phyloP scores from a whole-genome alignment of 2,329 filamentous ascomycete species.

The Penicillium sp. region DNA sequence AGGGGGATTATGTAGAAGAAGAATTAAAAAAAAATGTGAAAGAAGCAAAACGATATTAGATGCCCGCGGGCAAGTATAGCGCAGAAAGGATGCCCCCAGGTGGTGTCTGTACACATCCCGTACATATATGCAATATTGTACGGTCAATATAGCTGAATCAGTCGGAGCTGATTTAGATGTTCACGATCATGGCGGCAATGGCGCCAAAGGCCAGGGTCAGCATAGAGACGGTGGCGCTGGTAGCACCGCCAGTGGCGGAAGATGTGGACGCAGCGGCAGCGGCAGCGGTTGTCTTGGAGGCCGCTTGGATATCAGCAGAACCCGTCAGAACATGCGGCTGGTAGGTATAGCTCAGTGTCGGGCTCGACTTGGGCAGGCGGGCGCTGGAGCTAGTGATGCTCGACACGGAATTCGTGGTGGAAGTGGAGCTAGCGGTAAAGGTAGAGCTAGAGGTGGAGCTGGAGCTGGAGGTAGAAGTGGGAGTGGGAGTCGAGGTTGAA shows the following conservation, averaged over 20 bases:
- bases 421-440: constrained; percentile 9
- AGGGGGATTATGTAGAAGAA: constrained; percentile 23
- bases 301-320: constrained; percentile 17
- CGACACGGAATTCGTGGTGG: constrained; percentile 18
- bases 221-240: constrained; percentile 25
- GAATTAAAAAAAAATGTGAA: constrained; percentile 14
- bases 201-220: constrained; percentile 26
- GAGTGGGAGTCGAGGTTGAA: neutral
- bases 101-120: constrained; percentile 9
- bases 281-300: constrained; percentile 13
- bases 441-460: neutral
- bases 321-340: constrained; percentile 31
- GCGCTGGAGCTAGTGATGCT: constrained; percentile 17
- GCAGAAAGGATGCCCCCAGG: constrained; percentile 2
- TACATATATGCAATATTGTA: constrained; percentile 8
- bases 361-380: constrained; percentile 20
- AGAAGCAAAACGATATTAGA: constrained; percentile 14
- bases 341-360: constrained; percentile 31
- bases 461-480: constrained; percentile 10
- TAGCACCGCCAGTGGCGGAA: constrained; percentile 16
- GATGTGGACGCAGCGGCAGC: constrained; percentile 16
- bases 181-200: constrained; percentile 26
- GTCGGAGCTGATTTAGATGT: constrained; percentile 19
- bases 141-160: neutral
- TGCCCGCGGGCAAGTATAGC: constrained; percentile 7